Conservation (phyloP, 148 eudicot species). For the Rhododendron henanense region DNA sequence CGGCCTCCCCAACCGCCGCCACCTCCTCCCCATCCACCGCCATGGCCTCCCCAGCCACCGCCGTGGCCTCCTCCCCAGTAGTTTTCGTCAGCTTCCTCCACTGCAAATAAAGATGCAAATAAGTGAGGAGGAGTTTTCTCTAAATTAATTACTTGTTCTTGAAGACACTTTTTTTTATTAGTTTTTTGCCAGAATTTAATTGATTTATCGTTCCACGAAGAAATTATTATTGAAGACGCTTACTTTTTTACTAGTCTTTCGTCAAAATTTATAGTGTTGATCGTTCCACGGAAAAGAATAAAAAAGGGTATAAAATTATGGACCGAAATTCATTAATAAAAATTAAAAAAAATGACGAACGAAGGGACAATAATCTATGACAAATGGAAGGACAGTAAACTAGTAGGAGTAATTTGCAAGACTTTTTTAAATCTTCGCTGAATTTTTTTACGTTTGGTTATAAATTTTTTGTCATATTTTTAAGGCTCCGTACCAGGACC, state of each 20-base stretch:
- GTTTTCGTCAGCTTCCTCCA: background rate
- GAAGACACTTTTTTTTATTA: background rate
- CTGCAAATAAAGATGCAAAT: background rate
- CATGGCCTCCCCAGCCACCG: background rate
- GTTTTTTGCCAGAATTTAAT: background rate
- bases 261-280: background rate
- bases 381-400: no score
- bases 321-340: background rate
- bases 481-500: background rate
- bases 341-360: no score
- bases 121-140: background rate
- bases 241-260: background rate
- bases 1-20: background rate
- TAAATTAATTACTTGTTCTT: background rate
- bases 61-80: background rate
- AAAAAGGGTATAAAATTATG: background rate
- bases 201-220: background rate
- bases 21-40: background rate
- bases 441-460: background rate
- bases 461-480: background rate
- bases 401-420: background rate
- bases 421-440: background rate
- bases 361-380: no score
- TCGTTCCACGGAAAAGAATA: background rate
- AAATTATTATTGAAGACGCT: background rate